phyloP scores from a whole-genome alignment of 257 asterid species.

The Solanum rostratum region DNA sequence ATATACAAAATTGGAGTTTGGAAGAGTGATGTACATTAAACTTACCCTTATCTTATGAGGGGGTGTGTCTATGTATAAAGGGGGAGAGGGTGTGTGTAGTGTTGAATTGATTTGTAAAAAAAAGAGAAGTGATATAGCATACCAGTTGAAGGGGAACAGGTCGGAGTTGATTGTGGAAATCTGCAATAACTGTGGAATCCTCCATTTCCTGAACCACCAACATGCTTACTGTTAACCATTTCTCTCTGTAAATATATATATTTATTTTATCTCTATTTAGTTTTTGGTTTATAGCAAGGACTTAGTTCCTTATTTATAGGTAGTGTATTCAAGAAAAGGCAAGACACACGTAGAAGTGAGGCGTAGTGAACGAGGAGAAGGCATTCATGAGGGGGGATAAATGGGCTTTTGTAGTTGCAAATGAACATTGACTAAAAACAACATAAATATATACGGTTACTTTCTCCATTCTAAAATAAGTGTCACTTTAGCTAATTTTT shows the following conservation, averaged over 20 bases:
- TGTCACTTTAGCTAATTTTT: not conserved
- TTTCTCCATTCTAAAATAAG: not conserved
- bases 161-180: constrained; percentile 21
- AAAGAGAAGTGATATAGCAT: not conserved
- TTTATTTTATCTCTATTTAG: no score
- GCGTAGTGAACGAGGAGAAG: constrained; percentile 49
- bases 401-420: constrained; percentile 31
- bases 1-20: not conserved
- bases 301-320: constrained; percentile 20
- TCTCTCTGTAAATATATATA: not conserved
- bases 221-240: not conserved
- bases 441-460: not conserved
- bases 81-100: no score
- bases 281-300: not conserved
- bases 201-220: constrained; percentile 40
- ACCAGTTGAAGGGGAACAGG: not conserved
- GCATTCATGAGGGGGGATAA: constrained; percentile 32
- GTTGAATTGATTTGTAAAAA: not conserved
- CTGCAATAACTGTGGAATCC: constrained; percentile 54
- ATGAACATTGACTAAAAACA: constrained; percentile 26
- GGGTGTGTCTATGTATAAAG: no score
- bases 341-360: constrained; percentile 34
- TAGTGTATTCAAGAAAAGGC: not conserved
- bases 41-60: not conserved
- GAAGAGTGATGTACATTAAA: not conserved